These are phyloP conservation scores for Plasmodium sp. DNA, from an alignment of 169 alveolate genomes.

Conservation along the genomic window DNA sequence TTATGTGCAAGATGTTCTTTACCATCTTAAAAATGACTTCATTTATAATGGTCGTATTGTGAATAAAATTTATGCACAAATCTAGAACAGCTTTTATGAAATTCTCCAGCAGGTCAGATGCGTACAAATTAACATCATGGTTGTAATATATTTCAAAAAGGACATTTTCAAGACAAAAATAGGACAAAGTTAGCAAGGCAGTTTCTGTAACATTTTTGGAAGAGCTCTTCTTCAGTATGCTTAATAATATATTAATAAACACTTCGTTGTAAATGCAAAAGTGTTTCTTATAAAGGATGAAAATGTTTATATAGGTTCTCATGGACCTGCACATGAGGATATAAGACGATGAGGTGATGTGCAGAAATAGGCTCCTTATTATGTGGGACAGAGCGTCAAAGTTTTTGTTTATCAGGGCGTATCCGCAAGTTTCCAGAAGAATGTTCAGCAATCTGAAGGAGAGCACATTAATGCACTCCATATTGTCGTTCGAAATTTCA, in stretches of 20 bases:
- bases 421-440: conserved; percentile 45
- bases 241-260: conserved; percentile 62
- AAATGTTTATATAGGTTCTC: conserved; percentile 69
- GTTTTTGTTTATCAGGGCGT: conserved; percentile 29
- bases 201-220: conserved; percentile 67
- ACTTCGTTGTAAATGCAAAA: conserved; percentile 61
- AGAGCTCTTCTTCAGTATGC: conserved; percentile 16
- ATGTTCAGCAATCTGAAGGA: conserved; percentile 63
- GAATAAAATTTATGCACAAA: conserved; percentile 44
- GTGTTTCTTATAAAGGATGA: conserved; percentile 63
- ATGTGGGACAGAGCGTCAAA: conserved; percentile 26
- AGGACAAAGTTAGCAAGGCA: conserved; percentile 39
- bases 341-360: conserved; percentile 63
- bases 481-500: conserved; percentile 58
- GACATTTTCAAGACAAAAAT: conserved; percentile 61
- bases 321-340: conserved; percentile 64
- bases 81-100: conserved; percentile 17
- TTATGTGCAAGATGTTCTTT: conserved; percentile 40
- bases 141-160: conserved; percentile 63
- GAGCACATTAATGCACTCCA: conserved; percentile 54
- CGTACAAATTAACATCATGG: conserved; percentile 68
- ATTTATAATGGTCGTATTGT: conserved; percentile 58
- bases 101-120: conserved; percentile 63
- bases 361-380: conserved; percentile 64
- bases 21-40: conserved; percentile 55